These are phyloP conservation scores for Schwanniomyces occidentalis DNA, from an alignment of 805 yeast species.

Conservation along the genomic window DNA sequence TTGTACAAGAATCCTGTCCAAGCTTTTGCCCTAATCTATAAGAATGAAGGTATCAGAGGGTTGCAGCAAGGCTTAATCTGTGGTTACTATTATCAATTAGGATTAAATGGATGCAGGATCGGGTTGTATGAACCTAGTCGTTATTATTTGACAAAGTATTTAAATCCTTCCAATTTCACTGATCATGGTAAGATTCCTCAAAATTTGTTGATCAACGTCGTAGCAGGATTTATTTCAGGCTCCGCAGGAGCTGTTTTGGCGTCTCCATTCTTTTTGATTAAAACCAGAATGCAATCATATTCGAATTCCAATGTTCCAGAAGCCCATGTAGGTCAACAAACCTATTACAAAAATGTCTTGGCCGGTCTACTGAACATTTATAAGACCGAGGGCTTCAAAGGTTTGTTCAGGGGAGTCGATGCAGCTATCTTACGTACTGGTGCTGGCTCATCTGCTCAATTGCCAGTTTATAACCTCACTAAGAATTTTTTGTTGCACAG, in stretches of 20 bases:
- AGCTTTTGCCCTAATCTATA: constrained; percentile 69
- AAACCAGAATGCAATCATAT: constrained; percentile 96
- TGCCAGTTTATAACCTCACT: constrained; percentile 83
- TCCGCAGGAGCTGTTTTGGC: constrained; percentile 86
- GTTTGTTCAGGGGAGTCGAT: constrained; percentile 87
- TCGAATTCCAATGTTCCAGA: constrained; percentile 48
- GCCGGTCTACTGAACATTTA: constrained; percentile 69
- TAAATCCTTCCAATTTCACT: constrained; percentile 52
- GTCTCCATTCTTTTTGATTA: constrained; percentile 88
- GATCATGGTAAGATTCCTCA: constrained; percentile 38
- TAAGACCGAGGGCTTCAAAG: constrained; percentile 68
- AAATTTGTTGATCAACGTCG: constrained; percentile 58
- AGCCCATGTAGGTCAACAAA: constrained; percentile 77
- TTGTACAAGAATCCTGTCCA: constrained; percentile 82
- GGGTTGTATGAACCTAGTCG: constrained; percentile 93
- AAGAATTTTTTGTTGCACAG: constrained; percentile 61
- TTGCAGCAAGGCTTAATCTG: constrained; percentile 86
- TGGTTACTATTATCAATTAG: constrained; percentile 88
- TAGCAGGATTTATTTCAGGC: constrained; percentile 83
- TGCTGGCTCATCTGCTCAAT: constrained; percentile 91
- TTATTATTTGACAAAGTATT: constrained; percentile 50
- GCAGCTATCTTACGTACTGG: constrained; percentile 95
- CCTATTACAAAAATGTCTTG: constrained; percentile 70
- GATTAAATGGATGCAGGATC: constrained; percentile 89
- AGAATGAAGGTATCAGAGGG: constrained; percentile 84